Evolutionary conservation across 176 grass and related monocot genomes (phyloP).

Genomic region (Ananas comosus): DNA sequence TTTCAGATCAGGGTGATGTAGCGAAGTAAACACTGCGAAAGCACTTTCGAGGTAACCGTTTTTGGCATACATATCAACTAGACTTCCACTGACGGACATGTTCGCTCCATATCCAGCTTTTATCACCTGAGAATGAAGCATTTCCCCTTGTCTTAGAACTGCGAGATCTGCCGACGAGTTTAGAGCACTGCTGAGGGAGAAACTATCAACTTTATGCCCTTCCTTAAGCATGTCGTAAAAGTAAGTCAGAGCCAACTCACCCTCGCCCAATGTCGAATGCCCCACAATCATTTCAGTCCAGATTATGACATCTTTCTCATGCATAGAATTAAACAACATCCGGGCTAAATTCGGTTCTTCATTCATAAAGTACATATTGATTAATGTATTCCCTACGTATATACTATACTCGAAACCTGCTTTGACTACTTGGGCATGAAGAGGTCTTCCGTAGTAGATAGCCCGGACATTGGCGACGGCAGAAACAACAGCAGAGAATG

Average conservation of each 20-base stretch:
- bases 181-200: conserved; percentile 85
- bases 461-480: conserved; percentile 53
- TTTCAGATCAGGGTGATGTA: conserved; percentile 62
- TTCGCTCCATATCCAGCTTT: conserved; percentile 59
- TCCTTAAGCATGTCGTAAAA: conserved; percentile 51
- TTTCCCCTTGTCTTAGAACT: conserved; percentile 70
- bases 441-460: conserved; percentile 44
- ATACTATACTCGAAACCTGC: conserved; percentile 42
- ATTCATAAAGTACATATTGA: conserved; percentile 92
- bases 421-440: conserved; percentile 59
- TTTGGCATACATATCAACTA: conserved; percentile 85
- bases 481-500: conserved; percentile 58
- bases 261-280: conserved; percentile 53
- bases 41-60: conserved; percentile 49
- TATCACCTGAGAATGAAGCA: conserved; percentile 56
- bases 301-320: conserved; percentile 66
- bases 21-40: conserved; percentile 35
- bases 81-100: conserved; percentile 68
- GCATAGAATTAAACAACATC: conserved; percentile 45
- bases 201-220: conserved; percentile 69
- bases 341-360: conserved; percentile 35
- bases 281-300: conserved; percentile 97
- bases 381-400: conserved; percentile 66
- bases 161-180: conserved; percentile 49
- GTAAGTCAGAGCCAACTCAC: conserved; percentile 63